Base-by-base conservation (phyloP, 1,139 yeast species). In the Scheffersomyces stambukii region DNA sequence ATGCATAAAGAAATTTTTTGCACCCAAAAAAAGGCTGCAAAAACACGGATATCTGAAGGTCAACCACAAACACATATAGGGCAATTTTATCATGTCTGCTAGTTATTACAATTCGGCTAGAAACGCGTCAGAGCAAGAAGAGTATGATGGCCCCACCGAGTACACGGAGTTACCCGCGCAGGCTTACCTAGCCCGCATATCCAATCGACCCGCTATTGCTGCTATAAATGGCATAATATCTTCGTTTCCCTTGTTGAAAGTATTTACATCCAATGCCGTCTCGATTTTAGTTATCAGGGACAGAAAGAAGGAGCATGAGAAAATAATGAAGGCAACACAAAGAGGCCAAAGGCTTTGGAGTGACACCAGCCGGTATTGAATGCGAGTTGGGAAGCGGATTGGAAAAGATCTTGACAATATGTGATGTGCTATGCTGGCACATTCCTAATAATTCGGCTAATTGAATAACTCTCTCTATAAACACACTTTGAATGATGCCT, bases 181-280 rank as follows among this genome's bases (percentile, higher is more conserved):
- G 49, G 55, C 58, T 16, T 62, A 57, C 50, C 57, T 66, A 28
- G 71, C 72, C 16, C 54, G 47, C 35, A 39, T 75, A 37, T 63
- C 76, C 29, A 64, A 70, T 28, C 62, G 62, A 38, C 81, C 82
- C 1, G 80, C 80, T 3, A 52, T 77, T 25, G 73, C 77, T 13
- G 81, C 83, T 4, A 45, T 76, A 30, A 74, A 74, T 32, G 80
- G 81, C 6, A 57, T 77, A 43, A 51, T 75, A 21, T 72, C 79
- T 9, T 72, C 81, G n/a, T 66, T 73, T 45, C 81, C 83, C 7
- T 64, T 70, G 15, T 68, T 70, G 31, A 74, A 76, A 48, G 57
- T 73, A 24, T 72, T 77, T 48, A 68, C 77, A 7, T 70, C 80
- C 14, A 75, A 75, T 48, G 76, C 78, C 10, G 69, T 75, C 22